Base-by-base conservation (phyloP, 1,284 basidiomycete genomes). In the Cryptococcus sp. region DNA sequence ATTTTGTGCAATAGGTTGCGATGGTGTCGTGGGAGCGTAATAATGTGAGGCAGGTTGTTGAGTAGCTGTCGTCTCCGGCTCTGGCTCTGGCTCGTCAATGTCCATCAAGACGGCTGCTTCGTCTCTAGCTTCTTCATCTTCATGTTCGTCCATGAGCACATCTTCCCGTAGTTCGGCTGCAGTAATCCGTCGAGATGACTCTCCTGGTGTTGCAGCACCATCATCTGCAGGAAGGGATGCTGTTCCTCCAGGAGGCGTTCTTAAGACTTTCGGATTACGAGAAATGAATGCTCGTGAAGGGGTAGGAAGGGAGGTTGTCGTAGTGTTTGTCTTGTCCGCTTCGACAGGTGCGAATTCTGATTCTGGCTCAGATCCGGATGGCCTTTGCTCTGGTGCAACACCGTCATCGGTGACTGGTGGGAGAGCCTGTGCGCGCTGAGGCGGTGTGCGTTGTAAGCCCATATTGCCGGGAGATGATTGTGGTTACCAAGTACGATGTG, bases 391-490 rank as follows among this genome's bases (percentile, higher is more conserved):
- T 13, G 29, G 8, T 13, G 29, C n/a, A n/a, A n/a, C 29, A 34
- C 13, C 29, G 8, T 34, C 29, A 34, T 34, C 13, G 2, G 8
- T 13, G 29, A 22, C 41, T 8, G 41, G 8, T n/a, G 41, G 41
- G n/a, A 44, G 22, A 8, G 41, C 41, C n/a, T 52, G 34, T 8
- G 41, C 57, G 26, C 59, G 53, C 19, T 56, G 59, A 34, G 29
- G 29, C 0, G 70, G 72, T 4, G 72, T 74, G 13, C 72, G 64
- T 56, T 59, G 54, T 7, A 74, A 55, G 19, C 67, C 69, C 72
- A 74, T 74, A 38, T 34, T 62, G 52, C 13, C 29, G 19, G 1
- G 19, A 19, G 2, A 45, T 20, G 5, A 23, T 19, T 7, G 19
- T 7, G 23, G 47, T 7, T 20, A 22, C 23, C 6, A 16, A 22